A percentile compares a stretch with the other conserved stretches of the same genome.
Evolutionary conservation across 1,284 basidiomycete genomes (phyloP).

Genomic region (Ceratobasidium sp.): DNA sequence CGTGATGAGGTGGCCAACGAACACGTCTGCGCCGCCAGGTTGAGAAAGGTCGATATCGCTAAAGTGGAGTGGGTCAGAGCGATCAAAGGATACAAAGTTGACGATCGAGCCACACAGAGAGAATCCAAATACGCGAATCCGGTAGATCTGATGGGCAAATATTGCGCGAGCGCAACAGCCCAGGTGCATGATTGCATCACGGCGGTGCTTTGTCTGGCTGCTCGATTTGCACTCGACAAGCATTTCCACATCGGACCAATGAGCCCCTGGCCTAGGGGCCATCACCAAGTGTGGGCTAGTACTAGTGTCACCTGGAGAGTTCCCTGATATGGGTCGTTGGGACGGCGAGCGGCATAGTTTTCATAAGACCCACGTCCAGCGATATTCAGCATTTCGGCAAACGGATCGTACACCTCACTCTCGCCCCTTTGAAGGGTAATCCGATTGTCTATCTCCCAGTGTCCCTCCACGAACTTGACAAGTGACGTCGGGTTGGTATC

Average conservation of each 20-base stretch:
- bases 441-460: too few species aligned
- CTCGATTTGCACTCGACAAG: conserved; percentile 17
- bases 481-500: background rate
- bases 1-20: background rate
- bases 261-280: too few species aligned
- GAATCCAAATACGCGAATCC: background rate
- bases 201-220: background rate
- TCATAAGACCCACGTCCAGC: background rate
- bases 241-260: too few species aligned
- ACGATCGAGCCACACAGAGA: conserved; percentile 1
- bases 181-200: conserved; percentile 6
- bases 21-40: background rate
- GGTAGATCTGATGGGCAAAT: too few species aligned
- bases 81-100: conserved; percentile 8
- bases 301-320: too few species aligned
- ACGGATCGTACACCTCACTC: background rate
- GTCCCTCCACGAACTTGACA: background rate
- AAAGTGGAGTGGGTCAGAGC: too few species aligned
- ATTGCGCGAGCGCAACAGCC: conserved; percentile 4
- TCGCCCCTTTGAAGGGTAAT: background rate
- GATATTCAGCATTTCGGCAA: background rate
- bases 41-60: background rate
- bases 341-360: too few species aligned
- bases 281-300: too few species aligned
- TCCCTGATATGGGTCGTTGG: too few species aligned